These are phyloP conservation scores for Neocucurbitaria cava DNA, from an alignment of 2,329 filamentous ascomycete species.

Conservation along the genomic window DNA sequence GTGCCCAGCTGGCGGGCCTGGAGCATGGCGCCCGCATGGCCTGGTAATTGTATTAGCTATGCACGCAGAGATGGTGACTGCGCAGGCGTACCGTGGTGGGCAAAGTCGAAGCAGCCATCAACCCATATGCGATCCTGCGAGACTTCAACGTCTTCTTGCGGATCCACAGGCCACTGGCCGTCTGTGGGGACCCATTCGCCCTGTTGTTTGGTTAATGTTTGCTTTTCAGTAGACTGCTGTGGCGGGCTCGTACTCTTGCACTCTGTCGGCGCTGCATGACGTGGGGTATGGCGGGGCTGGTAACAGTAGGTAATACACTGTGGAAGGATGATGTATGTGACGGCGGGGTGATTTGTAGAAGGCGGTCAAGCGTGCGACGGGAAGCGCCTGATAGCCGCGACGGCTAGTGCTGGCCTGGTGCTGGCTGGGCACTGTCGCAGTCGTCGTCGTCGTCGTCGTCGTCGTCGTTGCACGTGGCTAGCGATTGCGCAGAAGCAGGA, in stretches of 20 bases:
- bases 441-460: no score
- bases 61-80: background rate
- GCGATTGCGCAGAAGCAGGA: background rate
- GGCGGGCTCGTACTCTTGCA: conserved; percentile 36
- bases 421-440: no score
- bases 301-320: background rate
- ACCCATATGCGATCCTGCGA: conserved; percentile 87
- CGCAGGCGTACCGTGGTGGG: conserved; percentile 77
- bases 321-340: background rate
- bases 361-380: background rate
- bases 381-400: background rate
- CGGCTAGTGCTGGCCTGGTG: no score
- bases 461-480: background rate
- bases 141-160: conserved; percentile 65
- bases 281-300: conserved; percentile 9
- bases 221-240: background rate
- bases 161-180: conserved; percentile 70
- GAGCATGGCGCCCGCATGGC: conserved; percentile 95
- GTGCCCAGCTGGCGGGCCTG: conserved; percentile 91
- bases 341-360: background rate
- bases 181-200: conserved; percentile 55
- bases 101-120: conserved; percentile 99
- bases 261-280: conserved; percentile 46
- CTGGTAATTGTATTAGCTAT: conserved; percentile 54
- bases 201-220: conserved; percentile 16